These are phyloP conservation scores for Rhizopus arrhizus DNA, from an alignment of 371 early-diverging fungal genomes.

Conservation along the genomic window DNA sequence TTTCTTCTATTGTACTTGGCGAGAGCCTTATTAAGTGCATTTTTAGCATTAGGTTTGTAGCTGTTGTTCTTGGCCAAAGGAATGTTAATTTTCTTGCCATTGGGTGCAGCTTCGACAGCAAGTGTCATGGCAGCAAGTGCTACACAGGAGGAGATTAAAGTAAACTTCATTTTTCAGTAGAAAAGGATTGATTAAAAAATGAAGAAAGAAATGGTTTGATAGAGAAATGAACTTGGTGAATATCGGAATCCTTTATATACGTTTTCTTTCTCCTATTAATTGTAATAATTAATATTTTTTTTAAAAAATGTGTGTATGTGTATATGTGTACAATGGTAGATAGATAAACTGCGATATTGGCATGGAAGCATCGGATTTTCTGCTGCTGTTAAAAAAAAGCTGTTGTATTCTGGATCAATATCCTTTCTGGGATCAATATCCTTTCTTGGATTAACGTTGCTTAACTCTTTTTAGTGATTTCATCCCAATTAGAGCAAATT, in stretches of 20 bases:
- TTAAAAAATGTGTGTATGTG: too few relatives aligned
- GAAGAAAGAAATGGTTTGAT: neutral
- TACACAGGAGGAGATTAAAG: slow-evolving; percentile 20
- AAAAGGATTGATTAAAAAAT: neutral
- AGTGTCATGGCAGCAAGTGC: slow-evolving; percentile 19
- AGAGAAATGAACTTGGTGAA: neutral
- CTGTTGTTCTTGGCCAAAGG: slow-evolving; percentile 21
- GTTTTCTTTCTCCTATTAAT: neutral
- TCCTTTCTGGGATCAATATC: too few relatives aligned
- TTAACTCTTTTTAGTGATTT: too few relatives aligned
- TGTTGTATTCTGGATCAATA: too few relatives aligned
- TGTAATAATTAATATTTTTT: too few relatives aligned
- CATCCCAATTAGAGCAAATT: too few relatives aligned
- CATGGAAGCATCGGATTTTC: too few relatives aligned
- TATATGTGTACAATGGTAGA: too few relatives aligned
- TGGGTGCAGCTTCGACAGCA: slow-evolving; percentile 19
- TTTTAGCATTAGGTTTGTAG: slow-evolving; percentile 22
- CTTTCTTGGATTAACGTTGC: too few relatives aligned
- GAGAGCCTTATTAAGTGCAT: slow-evolving; percentile 17
- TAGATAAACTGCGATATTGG: too few relatives aligned
- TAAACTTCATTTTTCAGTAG: slow-evolving; percentile 10
- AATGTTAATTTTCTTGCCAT: slow-evolving; percentile 15
- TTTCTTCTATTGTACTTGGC: slow-evolving; percentile 21
- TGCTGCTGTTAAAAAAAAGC: too few relatives aligned
- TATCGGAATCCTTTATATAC: neutral